Evolutionary conservation across 441 rosid species (phyloP).

Genomic region (Adansonia grandidieri): DNA sequence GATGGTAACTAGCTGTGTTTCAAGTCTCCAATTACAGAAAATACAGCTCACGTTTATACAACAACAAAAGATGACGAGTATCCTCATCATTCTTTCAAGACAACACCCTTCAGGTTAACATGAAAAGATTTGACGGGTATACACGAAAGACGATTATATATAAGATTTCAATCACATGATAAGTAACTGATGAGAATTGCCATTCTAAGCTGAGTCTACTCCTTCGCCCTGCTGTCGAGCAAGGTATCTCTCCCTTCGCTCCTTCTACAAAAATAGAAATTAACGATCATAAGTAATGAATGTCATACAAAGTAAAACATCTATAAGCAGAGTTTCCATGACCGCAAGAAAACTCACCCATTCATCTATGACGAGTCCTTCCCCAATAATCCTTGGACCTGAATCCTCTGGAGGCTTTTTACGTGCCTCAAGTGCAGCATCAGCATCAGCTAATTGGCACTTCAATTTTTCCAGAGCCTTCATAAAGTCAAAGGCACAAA

Average conservation of each 20-base stretch:
- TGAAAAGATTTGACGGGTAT: constrained; percentile 30
- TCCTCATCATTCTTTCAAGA: constrained; percentile 3
- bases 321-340: background rate
- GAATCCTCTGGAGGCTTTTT: constrained; percentile 49
- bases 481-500: constrained; percentile 18
- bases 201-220: constrained; percentile 47
- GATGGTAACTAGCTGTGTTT: constrained; percentile 17
- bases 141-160: constrained; percentile 29
- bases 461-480: constrained; percentile 47
- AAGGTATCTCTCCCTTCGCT: constrained; percentile 57
- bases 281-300: background rate
- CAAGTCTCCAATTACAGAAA: constrained; percentile 33
- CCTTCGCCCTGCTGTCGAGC: constrained; percentile 58
- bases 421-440: constrained; percentile 48
- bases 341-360: constrained; percentile 53
- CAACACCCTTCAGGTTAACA: constrained; percentile 29
- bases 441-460: constrained; percentile 48
- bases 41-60: constrained; percentile 29
- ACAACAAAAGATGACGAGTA: background rate
- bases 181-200: constrained; percentile 20
- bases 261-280: constrained; percentile 37
- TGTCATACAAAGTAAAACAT: background rate
- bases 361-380: constrained; percentile 84
- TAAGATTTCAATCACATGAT: constrained; percentile 6
- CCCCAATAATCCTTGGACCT: constrained; percentile 68